These are phyloP conservation scores for Capsicum rhomboideum DNA, from an alignment of 257 asterid species.

Conservation along the genomic window DNA sequence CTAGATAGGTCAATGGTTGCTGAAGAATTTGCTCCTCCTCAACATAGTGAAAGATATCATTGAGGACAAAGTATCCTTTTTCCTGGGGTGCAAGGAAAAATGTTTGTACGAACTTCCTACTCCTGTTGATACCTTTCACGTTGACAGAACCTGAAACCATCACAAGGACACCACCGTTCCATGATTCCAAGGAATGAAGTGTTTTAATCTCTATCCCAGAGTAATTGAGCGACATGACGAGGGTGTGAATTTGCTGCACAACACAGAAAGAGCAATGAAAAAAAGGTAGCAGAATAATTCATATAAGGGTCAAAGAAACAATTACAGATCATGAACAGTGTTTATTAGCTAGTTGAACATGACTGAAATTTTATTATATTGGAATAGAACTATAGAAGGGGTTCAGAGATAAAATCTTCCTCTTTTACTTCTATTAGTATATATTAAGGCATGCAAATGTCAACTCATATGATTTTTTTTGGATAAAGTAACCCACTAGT, in stretches of 20 bases:
- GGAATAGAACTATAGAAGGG: neutral
- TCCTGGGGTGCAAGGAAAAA: constrained; percentile 98
- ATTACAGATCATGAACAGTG: neutral
- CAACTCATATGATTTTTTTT: neutral
- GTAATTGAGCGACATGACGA: constrained; percentile 65
- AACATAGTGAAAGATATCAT: constrained; percentile 78
- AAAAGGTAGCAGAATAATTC: neutral
- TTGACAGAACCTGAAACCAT: constrained; percentile 84
- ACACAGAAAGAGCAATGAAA: constrained; percentile 2
- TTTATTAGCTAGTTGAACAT: neutral
- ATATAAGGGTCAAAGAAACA: neutral
- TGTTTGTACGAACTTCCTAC: constrained; percentile 80
- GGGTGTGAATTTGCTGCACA: constrained; percentile 86
- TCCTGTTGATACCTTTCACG: constrained; percentile 45
- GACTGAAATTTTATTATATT: neutral
- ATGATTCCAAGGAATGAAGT: constrained; percentile 88
- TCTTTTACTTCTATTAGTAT: neutral
- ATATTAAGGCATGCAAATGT: neutral
- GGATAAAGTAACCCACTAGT: neutral
- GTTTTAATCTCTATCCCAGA: constrained; percentile 75
- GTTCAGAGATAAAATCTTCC: neutral
- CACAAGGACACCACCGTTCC: constrained; percentile 90
- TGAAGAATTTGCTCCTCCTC: constrained; percentile 65
- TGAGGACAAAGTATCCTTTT: constrained; percentile 79
- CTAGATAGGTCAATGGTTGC: constrained; percentile 61